These are phyloP conservation scores for Xylariaceae sp. DNA, from an alignment of 2,329 filamentous ascomycete genomes.

Conservation along the genomic window DNA sequence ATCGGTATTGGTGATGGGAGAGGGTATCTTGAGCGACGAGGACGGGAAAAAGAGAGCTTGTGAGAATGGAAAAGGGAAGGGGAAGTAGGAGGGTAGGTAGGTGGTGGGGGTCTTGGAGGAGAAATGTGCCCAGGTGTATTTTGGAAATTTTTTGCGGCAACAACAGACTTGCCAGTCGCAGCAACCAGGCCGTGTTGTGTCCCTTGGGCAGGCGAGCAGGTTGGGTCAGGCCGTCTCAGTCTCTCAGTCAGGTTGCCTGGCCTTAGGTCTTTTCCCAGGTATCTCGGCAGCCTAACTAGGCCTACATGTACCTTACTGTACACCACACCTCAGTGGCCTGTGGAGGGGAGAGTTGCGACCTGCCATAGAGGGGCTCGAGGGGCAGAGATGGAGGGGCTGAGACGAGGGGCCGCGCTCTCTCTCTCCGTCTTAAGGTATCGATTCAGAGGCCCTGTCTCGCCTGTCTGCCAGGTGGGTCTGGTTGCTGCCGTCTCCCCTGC, in stretches of 20 bases:
- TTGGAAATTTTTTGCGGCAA: constrained; percentile 25
- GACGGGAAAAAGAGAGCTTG: constrained; percentile 25
- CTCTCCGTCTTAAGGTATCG: too few relatives aligned
- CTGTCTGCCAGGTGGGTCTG: too few relatives aligned
- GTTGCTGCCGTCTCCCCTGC: too few relatives aligned
- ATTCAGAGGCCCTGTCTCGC: too few relatives aligned
- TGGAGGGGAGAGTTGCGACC: too few relatives aligned
- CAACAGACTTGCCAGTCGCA: not conserved
- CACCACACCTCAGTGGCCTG: too few relatives aligned
- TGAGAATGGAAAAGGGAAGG: constrained; percentile 17
- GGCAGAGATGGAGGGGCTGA: too few relatives aligned
- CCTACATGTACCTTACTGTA: constrained; percentile 3
- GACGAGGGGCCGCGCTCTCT: too few relatives aligned
- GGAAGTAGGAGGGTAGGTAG: constrained; percentile 23
- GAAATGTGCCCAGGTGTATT: constrained; percentile 29
- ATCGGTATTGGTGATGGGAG: constrained; percentile 10
- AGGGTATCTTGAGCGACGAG: constrained; percentile 30
- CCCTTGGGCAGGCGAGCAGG: constrained; percentile 1
- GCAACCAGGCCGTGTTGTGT: not conserved
- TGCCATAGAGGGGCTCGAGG: too few relatives aligned
- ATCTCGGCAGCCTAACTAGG: not conserved
- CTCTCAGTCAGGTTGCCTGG: not conserved
- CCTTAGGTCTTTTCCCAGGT: not conserved
- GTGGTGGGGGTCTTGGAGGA: constrained; percentile 27
- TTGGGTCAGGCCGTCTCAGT: not conserved